Percentiles rank a stretch among this genome's conserved stretches.
These are phyloP conservation scores for Pythium grandisporangium DNA, from an alignment of 352 stramenopile genomes.

Conservation along the genomic window DNA sequence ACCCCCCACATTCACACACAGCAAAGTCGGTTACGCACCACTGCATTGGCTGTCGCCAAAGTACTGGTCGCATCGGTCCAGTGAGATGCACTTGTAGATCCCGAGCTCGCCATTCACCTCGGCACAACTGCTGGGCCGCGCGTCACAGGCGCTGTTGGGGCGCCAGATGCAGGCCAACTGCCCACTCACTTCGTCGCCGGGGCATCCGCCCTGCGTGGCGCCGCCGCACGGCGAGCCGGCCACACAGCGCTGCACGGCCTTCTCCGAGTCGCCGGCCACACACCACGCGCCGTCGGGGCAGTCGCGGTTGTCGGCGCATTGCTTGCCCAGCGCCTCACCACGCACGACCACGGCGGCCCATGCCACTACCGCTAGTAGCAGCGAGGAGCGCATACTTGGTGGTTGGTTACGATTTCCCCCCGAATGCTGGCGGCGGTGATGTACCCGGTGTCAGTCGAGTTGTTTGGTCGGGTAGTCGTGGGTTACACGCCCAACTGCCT, in stretches of 20 bases:
- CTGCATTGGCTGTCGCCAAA: conserved; percentile 44
- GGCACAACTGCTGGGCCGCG: conserved; percentile 13
- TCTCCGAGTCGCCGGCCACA: conserved; percentile 57
- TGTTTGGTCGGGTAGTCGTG: no score
- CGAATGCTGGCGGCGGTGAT: no score
- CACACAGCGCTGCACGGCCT: conserved; percentile 61
- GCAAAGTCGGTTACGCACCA: no score
- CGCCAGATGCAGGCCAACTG: conserved; percentile 65
- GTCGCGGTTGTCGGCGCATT: conserved; percentile 48
- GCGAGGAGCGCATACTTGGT: conserved; percentile 7
- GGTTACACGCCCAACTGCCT: no score
- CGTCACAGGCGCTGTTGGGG: conserved; percentile 9
- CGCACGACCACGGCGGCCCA: not conserved
- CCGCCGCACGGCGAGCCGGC: conserved; percentile 44
- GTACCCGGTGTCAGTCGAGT: no score
- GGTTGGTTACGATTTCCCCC: no score
- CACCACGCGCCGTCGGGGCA: conserved; percentile 55
- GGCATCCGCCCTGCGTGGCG: conserved; percentile 35
- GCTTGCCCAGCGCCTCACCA: conserved; percentile 26
- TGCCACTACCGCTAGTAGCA: conserved; percentile 8
- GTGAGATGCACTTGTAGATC: conserved; percentile 78
- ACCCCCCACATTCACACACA: no score
- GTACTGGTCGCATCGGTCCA: conserved; percentile 68
- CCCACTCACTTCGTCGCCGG: conserved; percentile 38
- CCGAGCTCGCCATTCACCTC: conserved; percentile 19